Conservation (phyloP, 2,329 filamentous ascomycete genomes). For the Colletotrichum sp. region DNA sequence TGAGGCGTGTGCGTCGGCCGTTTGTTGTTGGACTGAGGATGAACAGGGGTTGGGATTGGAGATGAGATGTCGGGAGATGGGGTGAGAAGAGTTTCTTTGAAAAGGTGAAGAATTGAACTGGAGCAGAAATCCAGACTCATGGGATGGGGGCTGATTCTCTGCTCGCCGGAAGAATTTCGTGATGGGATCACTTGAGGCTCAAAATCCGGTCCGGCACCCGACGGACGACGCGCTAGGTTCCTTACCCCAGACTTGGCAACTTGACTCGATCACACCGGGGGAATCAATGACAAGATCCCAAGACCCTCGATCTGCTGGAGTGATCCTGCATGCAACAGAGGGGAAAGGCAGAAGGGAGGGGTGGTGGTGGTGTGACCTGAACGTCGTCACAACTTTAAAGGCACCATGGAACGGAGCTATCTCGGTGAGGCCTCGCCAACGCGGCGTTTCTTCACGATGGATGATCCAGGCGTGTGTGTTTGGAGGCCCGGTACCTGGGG, state of each 20-base stretch:
- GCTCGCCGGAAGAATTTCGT: not conserved
- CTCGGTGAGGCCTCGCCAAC: constrained; percentile 6
- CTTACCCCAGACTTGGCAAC: not conserved
- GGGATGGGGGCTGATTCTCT: not conserved
- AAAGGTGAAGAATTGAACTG: not conserved
- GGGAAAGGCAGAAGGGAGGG: not conserved
- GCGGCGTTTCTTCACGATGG: not conserved
- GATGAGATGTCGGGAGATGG: not conserved
- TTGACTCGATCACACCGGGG: not conserved
- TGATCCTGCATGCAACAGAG: not conserved
- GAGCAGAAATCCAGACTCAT: not conserved
- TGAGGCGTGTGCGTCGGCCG: not conserved
- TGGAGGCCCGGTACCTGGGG: not conserved
- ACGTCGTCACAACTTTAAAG: constrained; percentile 1
- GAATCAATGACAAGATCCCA: not conserved
- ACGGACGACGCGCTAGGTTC: not conserved
- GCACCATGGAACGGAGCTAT: not conserved
- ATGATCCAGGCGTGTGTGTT: not conserved
- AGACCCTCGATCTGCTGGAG: not conserved
- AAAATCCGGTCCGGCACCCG: not conserved
- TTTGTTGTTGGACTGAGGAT: not conserved
- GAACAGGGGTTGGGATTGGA: not conserved
- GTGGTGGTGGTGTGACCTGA: not conserved
- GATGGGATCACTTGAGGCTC: constrained; percentile 1
- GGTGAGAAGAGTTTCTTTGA: not conserved